Evolutionary conservation across 345 rosid genomes (phyloP).

Genomic region (Physaria fendleri): DNA sequence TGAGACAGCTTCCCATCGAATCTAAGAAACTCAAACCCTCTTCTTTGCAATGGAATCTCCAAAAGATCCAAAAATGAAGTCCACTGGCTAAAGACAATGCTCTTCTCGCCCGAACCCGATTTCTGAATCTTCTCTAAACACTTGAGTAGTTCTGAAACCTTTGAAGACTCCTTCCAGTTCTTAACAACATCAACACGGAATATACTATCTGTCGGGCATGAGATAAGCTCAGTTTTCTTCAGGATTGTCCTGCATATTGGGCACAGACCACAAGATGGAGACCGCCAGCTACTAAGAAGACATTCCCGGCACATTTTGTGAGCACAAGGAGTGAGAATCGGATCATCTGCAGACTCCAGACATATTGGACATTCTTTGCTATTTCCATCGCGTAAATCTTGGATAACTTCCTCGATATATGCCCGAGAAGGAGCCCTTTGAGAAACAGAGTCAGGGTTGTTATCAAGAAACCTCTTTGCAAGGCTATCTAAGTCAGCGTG

Average conservation of each 20-base stretch:
- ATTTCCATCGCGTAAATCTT: slow-evolving; percentile 43
- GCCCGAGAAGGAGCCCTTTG: slow-evolving; percentile 36
- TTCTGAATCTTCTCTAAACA: slow-evolving; percentile 40
- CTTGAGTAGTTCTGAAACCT: slow-evolving; percentile 44
- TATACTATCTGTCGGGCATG: slow-evolving; percentile 49
- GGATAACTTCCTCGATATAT: slow-evolving; percentile 49
- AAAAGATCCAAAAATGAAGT: slow-evolving; percentile 60
- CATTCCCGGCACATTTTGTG: slow-evolving; percentile 71
- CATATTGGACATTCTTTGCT: slow-evolving; percentile 60
- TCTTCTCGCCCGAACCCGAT: slow-evolving; percentile 43
- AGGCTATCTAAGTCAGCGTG: slow-evolving; percentile 54
- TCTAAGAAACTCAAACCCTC: slow-evolving; percentile 43
- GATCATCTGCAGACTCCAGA: slow-evolving; percentile 60
- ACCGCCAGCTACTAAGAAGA: slow-evolving; percentile 54
- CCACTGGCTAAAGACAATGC: slow-evolving; percentile 73
- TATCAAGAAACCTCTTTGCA: slow-evolving; percentile 51
- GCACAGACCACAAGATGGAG: slow-evolving; percentile 40
- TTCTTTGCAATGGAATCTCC: slow-evolving; percentile 48
- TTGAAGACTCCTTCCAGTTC: slow-evolving; percentile 67
- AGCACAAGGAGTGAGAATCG: slow-evolving; percentile 64
- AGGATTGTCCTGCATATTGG: slow-evolving; percentile 46
- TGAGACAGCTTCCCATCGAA: slow-evolving; percentile 50
- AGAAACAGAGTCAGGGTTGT: slow-evolving; percentile 21
- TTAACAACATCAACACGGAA: slow-evolving; percentile 49
- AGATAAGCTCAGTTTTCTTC: slow-evolving; percentile 43